These are phyloP conservation scores for Tagetes patula DNA, from an alignment of 129 eudicot species.

Conservation along the genomic window DNA sequence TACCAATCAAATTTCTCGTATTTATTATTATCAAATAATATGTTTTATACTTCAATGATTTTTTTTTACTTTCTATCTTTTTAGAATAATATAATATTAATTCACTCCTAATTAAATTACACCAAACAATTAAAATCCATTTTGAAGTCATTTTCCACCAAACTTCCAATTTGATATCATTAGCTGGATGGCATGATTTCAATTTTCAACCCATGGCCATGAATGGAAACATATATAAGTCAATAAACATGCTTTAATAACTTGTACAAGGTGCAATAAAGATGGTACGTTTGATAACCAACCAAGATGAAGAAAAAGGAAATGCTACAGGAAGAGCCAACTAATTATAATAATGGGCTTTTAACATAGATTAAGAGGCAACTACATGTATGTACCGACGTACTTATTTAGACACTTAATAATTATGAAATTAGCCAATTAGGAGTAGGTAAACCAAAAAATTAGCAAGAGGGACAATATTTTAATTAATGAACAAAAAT, in stretches of 20 bases:
- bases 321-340: conserved; percentile 4
- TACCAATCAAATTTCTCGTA: too few relatives aligned
- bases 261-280: background rate
- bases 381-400: background rate
- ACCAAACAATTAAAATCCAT: too few relatives aligned
- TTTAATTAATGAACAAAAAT: background rate
- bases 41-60: too few relatives aligned
- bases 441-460: conserved; percentile 34
- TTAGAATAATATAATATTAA: too few relatives aligned
- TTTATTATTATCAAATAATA: too few relatives aligned
- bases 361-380: conserved; percentile 21
- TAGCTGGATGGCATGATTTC: conserved; percentile 1
- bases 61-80: too few relatives aligned
- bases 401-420: conserved; percentile 12
- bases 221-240: background rate
- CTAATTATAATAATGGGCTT: conserved; percentile 13
- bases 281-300: background rate
- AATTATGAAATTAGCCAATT: background rate
- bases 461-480: conserved; percentile 1
- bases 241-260: background rate
- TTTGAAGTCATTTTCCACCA: background rate
- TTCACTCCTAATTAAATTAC: too few relatives aligned
- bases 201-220: background rate
- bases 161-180: background rate
- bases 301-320: background rate